Evolutionary conservation across 164 flowering plant genomes (phyloP).

Genomic region (Protea cynaroides): DNA sequence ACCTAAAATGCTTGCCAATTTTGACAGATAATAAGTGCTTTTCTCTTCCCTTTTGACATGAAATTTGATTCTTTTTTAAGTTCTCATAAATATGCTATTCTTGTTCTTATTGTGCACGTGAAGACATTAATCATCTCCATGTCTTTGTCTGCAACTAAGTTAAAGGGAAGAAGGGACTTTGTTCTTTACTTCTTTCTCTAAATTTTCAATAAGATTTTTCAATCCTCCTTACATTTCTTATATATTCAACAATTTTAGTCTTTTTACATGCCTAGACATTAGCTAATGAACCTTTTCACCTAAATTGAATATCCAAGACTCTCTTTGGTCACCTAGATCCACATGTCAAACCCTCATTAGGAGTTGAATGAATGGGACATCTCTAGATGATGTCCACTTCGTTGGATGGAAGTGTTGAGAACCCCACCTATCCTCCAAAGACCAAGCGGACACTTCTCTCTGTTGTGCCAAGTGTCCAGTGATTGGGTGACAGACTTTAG

Average conservation of each 20-base stretch:
- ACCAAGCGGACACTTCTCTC: slow-evolving; percentile 8
- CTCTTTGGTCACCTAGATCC: neutral
- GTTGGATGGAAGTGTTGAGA: neutral
- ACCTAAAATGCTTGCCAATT: neutral
- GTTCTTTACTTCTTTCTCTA: no score
- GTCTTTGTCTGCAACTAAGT: neutral
- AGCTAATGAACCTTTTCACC: neutral
- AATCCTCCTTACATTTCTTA: neutral
- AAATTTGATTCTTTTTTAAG: neutral
- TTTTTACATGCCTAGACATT: neutral
- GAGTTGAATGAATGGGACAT: neutral
- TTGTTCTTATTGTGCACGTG: neutral
- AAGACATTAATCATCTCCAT: neutral
- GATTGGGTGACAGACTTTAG: neutral
- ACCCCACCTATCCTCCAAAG: slow-evolving; percentile 1
- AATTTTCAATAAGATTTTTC: neutral
- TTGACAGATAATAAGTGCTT: neutral
- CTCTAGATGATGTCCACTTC: neutral
- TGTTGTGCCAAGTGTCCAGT: slow-evolving; percentile 2
- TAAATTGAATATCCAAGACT: neutral
- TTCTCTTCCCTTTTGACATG: neutral
- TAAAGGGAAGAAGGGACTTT: neutral
- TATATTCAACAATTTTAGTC: neutral
- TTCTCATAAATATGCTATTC: neutral
- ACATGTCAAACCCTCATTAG: neutral